phyloP scores from a whole-genome alignment of 2,329 filamentous ascomycete species.

The Mycosphaerelloides madeirae region DNA sequence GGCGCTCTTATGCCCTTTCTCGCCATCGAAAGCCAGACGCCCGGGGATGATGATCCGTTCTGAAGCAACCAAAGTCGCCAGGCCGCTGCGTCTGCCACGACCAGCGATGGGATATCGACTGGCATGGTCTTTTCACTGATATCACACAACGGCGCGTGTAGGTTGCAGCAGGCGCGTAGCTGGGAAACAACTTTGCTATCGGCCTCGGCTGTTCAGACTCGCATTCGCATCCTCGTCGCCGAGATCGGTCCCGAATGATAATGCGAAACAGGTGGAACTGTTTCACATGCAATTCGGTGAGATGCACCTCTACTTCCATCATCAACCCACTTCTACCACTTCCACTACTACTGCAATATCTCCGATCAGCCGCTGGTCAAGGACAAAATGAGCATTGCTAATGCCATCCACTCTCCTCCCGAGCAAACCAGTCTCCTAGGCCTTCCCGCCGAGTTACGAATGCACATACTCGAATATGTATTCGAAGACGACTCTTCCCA shows the following conservation, averaged over 20 bases:
- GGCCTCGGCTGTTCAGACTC: too few relatives aligned
- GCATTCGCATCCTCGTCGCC: background rate
- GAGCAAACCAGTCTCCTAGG: constrained; percentile 17
- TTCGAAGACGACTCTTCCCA: constrained; percentile 16
- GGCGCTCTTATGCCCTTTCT: constrained; percentile 18
- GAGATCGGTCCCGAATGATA: background rate
- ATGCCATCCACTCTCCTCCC: background rate
- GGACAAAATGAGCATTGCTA: background rate
- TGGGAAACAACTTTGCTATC: too few relatives aligned
- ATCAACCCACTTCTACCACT: background rate
- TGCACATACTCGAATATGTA: constrained; percentile 32
- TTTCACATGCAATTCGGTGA: background rate
- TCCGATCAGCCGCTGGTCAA: background rate
- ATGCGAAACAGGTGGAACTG: background rate
- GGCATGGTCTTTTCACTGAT: background rate
- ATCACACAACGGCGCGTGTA: too few relatives aligned
- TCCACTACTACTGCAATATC: background rate
- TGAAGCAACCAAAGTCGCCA: constrained; percentile 19
- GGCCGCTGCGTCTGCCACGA: constrained; percentile 12
- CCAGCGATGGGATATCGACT: constrained; percentile 13
- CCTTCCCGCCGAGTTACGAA: constrained; percentile 36
- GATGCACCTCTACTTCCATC: background rate
- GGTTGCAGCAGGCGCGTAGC: too few relatives aligned
- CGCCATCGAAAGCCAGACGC: constrained; percentile 22
- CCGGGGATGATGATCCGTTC: constrained; percentile 6